These are phyloP conservation scores for Colletotrichum navitas DNA, from an alignment of 2,329 filamentous ascomycete species.

Conservation along the genomic window DNA sequence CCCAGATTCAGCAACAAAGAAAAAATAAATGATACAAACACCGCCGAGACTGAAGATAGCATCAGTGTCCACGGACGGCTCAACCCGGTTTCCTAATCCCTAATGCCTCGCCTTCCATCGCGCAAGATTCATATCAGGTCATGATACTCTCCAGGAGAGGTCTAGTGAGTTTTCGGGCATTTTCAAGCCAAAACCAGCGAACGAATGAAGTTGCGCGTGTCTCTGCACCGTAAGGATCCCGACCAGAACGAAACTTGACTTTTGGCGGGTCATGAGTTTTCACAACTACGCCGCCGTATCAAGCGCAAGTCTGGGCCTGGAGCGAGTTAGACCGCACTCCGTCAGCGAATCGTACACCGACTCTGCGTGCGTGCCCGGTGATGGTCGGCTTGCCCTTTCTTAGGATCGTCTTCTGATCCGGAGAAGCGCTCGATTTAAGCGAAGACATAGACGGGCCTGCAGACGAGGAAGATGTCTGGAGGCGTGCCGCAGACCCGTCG, in stretches of 20 bases:
- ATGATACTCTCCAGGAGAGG: constrained; percentile 43
- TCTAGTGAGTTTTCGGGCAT: constrained; percentile 42
- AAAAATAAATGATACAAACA: constrained; percentile 32
- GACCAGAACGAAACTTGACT: constrained; percentile 40
- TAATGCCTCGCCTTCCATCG: constrained; percentile 38
- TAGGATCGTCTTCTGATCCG: constrained; percentile 58
- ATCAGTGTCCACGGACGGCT: constrained; percentile 33
- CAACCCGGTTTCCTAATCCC: constrained; percentile 38
- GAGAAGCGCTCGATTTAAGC: constrained; percentile 53
- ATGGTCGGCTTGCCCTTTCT: constrained; percentile 58
- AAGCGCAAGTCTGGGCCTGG: constrained; percentile 54
- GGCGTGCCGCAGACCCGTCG: constrained; percentile 72
- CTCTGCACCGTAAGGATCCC: constrained; percentile 25
- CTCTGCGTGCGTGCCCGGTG: constrained; percentile 53
- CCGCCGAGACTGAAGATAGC: constrained; percentile 15
- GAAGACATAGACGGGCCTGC: constrained; percentile 71
- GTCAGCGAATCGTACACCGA: constrained; percentile 59
- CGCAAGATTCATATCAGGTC: constrained; percentile 43
- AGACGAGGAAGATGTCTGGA: constrained; percentile 63
- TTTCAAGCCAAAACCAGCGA: constrained; percentile 41
- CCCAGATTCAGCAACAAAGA: constrained; percentile 24
- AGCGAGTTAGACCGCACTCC: constrained; percentile 51
- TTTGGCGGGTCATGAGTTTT: constrained; percentile 36
- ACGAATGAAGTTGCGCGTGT: constrained; percentile 36
- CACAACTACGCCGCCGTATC: constrained; percentile 43